A percentile compares a stretch with the other conserved stretches of the same genome.
Conservation (phyloP, 2,329 filamentous ascomycete species). For the Aspergillus jensenii region DNA sequence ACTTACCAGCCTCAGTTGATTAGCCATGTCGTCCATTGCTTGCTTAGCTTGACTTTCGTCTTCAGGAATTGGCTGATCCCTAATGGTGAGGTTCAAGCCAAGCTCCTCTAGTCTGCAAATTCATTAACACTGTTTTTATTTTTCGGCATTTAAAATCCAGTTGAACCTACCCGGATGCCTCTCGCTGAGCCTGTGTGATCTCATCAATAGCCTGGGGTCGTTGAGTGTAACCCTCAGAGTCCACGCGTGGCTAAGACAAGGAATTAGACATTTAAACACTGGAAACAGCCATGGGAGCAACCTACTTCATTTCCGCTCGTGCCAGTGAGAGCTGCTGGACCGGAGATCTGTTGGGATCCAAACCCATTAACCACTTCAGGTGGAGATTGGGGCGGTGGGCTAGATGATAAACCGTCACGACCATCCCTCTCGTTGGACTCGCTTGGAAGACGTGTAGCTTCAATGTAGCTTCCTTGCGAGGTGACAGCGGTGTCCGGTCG, state of each 20-base stretch:
- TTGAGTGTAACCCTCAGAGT: slow-evolving; percentile 43
- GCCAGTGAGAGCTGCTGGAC: slow-evolving; percentile 19
- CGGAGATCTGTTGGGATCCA: slow-evolving; percentile 17
- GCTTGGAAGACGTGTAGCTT: slow-evolving; percentile 25
- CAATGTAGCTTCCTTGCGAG: slow-evolving; percentile 22
- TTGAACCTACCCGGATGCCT: slow-evolving; percentile 39
- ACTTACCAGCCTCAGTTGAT: slow-evolving; percentile 47
- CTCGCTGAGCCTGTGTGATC: slow-evolving; percentile 45
- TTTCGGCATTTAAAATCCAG: slow-evolving; percentile 25
- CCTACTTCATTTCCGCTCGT: slow-evolving; percentile 26
- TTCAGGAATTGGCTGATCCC: slow-evolving; percentile 51
- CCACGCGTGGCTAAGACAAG: slow-evolving; percentile 27
- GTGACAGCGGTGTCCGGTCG: slow-evolving; percentile 33
- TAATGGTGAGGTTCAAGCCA: slow-evolving; percentile 48
- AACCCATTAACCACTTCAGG: slow-evolving; percentile 30
- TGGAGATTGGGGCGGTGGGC: slow-evolving; percentile 21
- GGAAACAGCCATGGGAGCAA: neutral
- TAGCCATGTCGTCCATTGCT: slow-evolving; percentile 50
- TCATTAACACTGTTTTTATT: slow-evolving; percentile 30
- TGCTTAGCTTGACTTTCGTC: slow-evolving; percentile 50
- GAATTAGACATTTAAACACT: slow-evolving; percentile 10
- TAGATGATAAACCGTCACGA: slow-evolving; percentile 19
- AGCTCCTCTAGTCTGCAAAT: slow-evolving; percentile 41
- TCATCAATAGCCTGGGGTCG: slow-evolving; percentile 44
- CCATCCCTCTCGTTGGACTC: slow-evolving; percentile 27